These are phyloP conservation scores for Effrenium voratum DNA, from an alignment of 73 alveolate genomes.

Conservation along the genomic window DNA sequence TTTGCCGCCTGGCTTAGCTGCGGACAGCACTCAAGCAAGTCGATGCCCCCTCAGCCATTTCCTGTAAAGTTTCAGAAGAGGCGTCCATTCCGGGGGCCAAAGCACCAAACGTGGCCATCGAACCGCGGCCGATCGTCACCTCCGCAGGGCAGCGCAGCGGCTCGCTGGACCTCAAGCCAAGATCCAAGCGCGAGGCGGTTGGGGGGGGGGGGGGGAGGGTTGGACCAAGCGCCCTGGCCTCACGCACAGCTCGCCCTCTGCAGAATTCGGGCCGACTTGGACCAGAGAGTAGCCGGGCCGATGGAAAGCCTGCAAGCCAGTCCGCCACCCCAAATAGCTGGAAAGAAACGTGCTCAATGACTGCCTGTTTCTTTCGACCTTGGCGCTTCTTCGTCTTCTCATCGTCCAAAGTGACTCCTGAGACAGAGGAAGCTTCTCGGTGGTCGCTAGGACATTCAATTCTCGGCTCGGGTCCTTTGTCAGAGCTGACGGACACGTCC, in stretches of 20 bases:
- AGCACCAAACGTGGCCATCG: neutral
- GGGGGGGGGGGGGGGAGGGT: neutral
- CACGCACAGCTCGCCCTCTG: neutral
- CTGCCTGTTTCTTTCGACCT: too few relatives aligned
- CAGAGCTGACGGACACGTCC: conserved; percentile 88
- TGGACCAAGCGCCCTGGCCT: conserved; percentile 36
- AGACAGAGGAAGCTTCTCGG: neutral
- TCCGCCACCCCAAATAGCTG: too few relatives aligned
- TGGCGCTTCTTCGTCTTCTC: too few relatives aligned
- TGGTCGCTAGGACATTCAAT: neutral
- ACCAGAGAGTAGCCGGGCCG: neutral
- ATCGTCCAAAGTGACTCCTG: neutral
- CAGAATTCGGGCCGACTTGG: neutral
- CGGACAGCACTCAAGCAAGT: neutral
- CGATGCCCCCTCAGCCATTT: neutral
- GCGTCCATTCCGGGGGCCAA: neutral
- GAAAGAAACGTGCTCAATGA: neutral
- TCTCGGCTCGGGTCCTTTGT: conserved; percentile 36
- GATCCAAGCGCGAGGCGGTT: neutral
- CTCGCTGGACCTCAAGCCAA: neutral
- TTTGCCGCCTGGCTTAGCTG: conserved; percentile 40
- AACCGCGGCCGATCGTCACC: neutral
- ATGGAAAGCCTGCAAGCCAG: too few relatives aligned
- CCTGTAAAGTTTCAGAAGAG: neutral
- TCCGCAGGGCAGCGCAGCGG: neutral